Evolutionary conservation across 805 yeast genomes (phyloP), one percentile per base, ranked within the genome.

Genomic region (Yarrowia sp.): DNA sequence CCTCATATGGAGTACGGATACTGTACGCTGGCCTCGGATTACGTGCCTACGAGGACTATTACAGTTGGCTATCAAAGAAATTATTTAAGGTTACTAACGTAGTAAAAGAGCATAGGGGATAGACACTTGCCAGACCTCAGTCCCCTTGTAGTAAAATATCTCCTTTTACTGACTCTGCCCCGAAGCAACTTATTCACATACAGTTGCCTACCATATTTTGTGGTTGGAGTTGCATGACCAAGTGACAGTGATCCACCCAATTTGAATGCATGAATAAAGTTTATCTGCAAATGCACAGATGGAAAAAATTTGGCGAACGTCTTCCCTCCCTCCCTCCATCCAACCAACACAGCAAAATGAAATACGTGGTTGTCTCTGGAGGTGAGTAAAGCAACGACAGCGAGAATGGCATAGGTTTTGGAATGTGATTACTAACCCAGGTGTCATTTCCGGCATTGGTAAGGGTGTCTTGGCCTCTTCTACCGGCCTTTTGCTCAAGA

Each of bases 401-500:
- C 49, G 22, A 5, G 42, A 35, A n/a, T 41, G 35, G 3, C 52
- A 26, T 16, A 1, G 15, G 41, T 55, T 22, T 41, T 22, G 32
- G 22, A 43, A 10, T 48, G 48, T 40, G 45, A 40, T 46, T 61
- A 46, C 67, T 63, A 63, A 63, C 67, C 67, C 19, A 76, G 78
- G 99, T 86, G 99, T 95, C 75, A 95, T 95, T 74, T 91, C 97
- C 75, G 99, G 99, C 82, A 95, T 95, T 78, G 99, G 99, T 79
- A 95, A 95, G 80, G 99, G 99, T 80, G 99, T 95, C 72, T 84
- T 81, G 69, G 99, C 99, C 71, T 92, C 98, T 43, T 92, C 98
- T 70, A 95, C 98, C 42, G 99, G 99, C 71, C 87, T 95, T 81
- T 80, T 95, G 72, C 85, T 95, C 80, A 95, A 95, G 80, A 93